A percentile compares a stretch with the other conserved stretches of the same genome.
Evolutionary conservation across 75 land plant species (phyloP).

Genomic region (Sequoia sempervirens): DNA sequence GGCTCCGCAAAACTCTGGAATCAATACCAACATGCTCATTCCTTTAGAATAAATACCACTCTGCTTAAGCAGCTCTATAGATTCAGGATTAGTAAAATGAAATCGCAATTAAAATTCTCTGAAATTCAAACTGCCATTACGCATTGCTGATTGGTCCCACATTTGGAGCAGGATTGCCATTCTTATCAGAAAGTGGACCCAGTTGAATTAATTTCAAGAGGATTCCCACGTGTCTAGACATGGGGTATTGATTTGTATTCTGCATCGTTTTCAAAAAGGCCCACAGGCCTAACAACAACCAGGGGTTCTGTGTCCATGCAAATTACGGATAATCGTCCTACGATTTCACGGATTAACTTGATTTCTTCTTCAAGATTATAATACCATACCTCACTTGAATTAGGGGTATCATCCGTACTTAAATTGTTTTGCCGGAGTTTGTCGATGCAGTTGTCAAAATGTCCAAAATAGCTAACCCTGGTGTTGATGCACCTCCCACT

Average conservation of each 20-base stretch:
- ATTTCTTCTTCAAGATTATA: slow-evolving; percentile 58
- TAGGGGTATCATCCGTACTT: slow-evolving; percentile 19
- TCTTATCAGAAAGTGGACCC: slow-evolving; percentile 55
- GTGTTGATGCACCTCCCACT: not conserved
- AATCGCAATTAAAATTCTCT: slow-evolving; percentile 42
- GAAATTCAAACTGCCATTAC: slow-evolving; percentile 71
- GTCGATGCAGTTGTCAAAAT: not conserved
- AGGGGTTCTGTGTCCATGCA: slow-evolving; percentile 80
- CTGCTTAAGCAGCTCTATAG: slow-evolving; percentile 50
- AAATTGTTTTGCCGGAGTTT: no score
- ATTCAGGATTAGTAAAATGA: slow-evolving; percentile 46
- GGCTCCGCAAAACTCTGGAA: slow-evolving; percentile 36
- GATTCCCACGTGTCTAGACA: slow-evolving; percentile 46
- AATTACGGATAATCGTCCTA: slow-evolving; percentile 57
- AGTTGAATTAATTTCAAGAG: slow-evolving; percentile 61
- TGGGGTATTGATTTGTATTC: slow-evolving; percentile 10
- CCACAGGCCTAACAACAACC: slow-evolving; percentile 46
- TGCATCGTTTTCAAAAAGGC: slow-evolving; percentile 31
- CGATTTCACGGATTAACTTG: slow-evolving; percentile 36
- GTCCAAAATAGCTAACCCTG: not conserved
- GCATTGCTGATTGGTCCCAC: slow-evolving; percentile 37
- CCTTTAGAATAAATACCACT: slow-evolving; percentile 54
- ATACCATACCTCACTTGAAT: slow-evolving; percentile 65
- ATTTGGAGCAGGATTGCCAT: slow-evolving; percentile 48
- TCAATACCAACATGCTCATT: slow-evolving; percentile 44